Evolutionary conservation across 2,329 filamentous ascomycete genomes (phyloP).

Genomic region (Diaporthe caulivora): DNA sequence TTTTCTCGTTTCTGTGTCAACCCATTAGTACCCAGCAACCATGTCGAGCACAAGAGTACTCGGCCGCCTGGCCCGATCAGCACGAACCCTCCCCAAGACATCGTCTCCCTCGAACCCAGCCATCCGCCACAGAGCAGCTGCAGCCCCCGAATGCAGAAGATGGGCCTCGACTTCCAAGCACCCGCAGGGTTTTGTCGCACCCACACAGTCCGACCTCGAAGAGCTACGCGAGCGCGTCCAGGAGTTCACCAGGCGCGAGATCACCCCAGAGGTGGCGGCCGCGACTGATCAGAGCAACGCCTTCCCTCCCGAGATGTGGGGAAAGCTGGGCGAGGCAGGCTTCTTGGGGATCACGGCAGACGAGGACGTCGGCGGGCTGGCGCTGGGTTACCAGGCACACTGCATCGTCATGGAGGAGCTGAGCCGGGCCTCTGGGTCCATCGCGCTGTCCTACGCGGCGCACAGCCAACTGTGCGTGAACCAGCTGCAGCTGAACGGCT

Average conservation of each 20-base stretch:
- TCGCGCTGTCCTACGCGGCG: conserved; percentile 92
- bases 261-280: conserved; percentile 84
- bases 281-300: conserved; percentile 87
- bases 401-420: conserved; percentile 96
- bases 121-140: conserved; percentile 52
- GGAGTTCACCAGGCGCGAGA: conserved; percentile 90
- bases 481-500: conserved; percentile 92
- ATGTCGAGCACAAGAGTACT: conserved; percentile 58
- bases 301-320: conserved; percentile 94
- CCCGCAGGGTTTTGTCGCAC: conserved; percentile 74
- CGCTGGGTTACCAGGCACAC: conserved; percentile 96
- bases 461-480: conserved; percentile 98
- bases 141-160: conserved; percentile 41
- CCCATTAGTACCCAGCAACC: conserved; percentile 17
- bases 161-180: conserved; percentile 69
- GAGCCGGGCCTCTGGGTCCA: conserved; percentile 84
- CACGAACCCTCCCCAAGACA: conserved; percentile 42
- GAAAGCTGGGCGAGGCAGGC: conserved; percentile 90
- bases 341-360: conserved; percentile 94
- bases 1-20: not conserved
- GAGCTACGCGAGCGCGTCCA: conserved; percentile 88
- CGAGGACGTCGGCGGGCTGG: conserved; percentile 89
- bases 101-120: conserved; percentile 40
- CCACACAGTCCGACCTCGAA: conserved; percentile 78
- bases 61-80: conserved; percentile 47